phyloP scores from a whole-genome alignment of 192 early-diverging fungal genomes.

The Podila verticillata region DNA sequence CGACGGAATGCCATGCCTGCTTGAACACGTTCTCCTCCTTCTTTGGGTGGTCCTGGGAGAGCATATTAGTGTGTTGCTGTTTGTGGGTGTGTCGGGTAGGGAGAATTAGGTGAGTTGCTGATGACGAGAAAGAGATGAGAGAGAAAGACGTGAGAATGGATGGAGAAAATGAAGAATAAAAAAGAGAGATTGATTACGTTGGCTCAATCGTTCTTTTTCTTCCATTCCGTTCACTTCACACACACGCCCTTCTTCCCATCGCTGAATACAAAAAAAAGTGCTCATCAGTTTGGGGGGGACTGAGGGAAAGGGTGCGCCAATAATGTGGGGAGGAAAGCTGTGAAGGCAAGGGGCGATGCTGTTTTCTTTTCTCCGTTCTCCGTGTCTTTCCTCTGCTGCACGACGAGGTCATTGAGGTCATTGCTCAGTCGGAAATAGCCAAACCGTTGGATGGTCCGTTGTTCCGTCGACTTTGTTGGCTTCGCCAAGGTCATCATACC shows the following conservation, averaged over 20 bases:
- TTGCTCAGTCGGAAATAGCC: too few relatives aligned
- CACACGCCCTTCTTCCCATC: too few relatives aligned
- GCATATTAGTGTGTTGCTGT: neutral
- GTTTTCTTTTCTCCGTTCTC: neutral
- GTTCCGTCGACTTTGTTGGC: too few relatives aligned
- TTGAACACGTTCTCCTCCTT: slow-evolving; percentile 45
- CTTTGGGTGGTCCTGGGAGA: slow-evolving; percentile 9
- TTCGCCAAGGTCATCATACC: too few relatives aligned
- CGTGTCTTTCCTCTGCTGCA: neutral
- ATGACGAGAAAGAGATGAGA: too few relatives aligned
- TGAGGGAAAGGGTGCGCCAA: neutral
- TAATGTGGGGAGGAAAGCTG: neutral
- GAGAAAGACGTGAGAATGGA: neutral
- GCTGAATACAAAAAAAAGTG: too few relatives aligned
- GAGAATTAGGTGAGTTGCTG: neutral
- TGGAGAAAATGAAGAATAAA: neutral
- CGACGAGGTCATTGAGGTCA: neutral
- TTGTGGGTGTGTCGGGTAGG: neutral
- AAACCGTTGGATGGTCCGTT: too few relatives aligned
- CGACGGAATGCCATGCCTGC: slow-evolving; percentile 40
- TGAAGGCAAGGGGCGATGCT: neutral
- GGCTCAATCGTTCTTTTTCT: slow-evolving; percentile 1
- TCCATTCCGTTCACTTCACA: neutral
- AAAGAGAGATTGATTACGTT: slow-evolving; percentile 5
- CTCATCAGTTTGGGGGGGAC: too few relatives aligned